Evolutionary conservation across 208 protist genomes (phyloP).

Genomic region (Acanthamoeba culbertsoni): DNA sequence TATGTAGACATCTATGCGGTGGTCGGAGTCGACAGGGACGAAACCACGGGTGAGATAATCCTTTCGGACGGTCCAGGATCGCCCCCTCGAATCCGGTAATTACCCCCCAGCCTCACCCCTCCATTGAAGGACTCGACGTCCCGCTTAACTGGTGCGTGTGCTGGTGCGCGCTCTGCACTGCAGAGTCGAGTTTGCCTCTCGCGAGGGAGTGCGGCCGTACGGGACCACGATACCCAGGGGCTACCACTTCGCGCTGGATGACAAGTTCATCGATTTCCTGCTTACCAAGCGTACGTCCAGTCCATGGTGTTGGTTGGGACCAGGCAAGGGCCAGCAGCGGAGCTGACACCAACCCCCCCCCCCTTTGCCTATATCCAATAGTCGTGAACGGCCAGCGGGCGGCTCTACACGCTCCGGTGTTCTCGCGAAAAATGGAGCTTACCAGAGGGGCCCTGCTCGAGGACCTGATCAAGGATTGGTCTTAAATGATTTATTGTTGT

Average conservation of each 20-base stretch:
- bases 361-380: neutral
- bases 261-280: constrained; percentile 38
- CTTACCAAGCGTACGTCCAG: constrained; percentile 49
- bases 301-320: too few relatives aligned
- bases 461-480: neutral
- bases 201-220: constrained; percentile 20
- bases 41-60: neutral
- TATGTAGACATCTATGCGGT: constrained; percentile 24
- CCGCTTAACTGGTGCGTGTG: neutral
- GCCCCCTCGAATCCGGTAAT: neutral
- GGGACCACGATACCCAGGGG: neutral
- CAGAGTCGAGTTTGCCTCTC: constrained; percentile 22
- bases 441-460: constrained; percentile 1
- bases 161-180: neutral
- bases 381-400: constrained; percentile 36
- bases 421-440: neutral
- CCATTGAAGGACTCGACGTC: neutral
- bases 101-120: neutral
- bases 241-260: neutral
- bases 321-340: too few relatives aligned
- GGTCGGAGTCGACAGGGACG: neutral
- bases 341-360: too few relatives aligned
- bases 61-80: neutral
- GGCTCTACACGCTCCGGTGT: constrained; percentile 22
- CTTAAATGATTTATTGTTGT: neutral